Conservation (phyloP, 2,329 filamentous ascomycete genomes). For the Aspergillus puulaauensis region DNA sequence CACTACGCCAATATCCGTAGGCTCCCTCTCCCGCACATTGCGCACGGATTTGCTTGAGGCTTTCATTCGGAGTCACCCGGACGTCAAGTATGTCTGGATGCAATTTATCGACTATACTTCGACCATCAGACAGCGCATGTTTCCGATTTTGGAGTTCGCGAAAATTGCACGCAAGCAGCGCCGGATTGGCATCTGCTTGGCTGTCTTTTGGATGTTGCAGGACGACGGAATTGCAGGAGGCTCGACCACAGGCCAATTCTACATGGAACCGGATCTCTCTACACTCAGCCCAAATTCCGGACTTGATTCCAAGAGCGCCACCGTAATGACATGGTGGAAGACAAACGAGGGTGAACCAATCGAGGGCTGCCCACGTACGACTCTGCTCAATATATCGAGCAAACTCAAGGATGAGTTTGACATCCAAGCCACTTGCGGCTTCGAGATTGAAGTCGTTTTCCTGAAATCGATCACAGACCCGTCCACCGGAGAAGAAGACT, state of each 20-base stretch:
- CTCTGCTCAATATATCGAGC: constrained; percentile 58
- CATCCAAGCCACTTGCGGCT: constrained; percentile 67
- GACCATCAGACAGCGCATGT: constrained; percentile 63
- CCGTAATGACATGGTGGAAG: constrained; percentile 66
- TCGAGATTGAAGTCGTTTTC: constrained; percentile 79
- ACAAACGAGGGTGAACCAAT: constrained; percentile 55
- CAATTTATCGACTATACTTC: constrained; percentile 80
- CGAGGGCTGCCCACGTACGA: constrained; percentile 63
- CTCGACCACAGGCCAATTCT: constrained; percentile 63
- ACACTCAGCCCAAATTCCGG: constrained; percentile 61
- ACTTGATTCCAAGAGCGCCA: constrained; percentile 58
- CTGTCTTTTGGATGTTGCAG: constrained; percentile 66
- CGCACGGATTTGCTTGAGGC: constrained; percentile 34
- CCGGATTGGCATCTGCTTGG: constrained; percentile 63
- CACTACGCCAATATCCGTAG: constrained; percentile 2
- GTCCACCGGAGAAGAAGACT: constrained; percentile 25
- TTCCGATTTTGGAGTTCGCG: constrained; percentile 62
- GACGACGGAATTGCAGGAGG: constrained; percentile 59
- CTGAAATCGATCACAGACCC: constrained; percentile 50
- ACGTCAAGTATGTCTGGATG: constrained; percentile 67
- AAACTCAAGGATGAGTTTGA: constrained; percentile 53
- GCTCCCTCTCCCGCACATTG: neutral
- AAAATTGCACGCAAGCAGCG: constrained; percentile 48
- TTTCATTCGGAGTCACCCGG: constrained; percentile 52
- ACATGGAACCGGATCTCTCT: constrained; percentile 64